phyloP scores from a whole-genome alignment of 305 asterid genomes.

The Fraxinus latifolia region DNA sequence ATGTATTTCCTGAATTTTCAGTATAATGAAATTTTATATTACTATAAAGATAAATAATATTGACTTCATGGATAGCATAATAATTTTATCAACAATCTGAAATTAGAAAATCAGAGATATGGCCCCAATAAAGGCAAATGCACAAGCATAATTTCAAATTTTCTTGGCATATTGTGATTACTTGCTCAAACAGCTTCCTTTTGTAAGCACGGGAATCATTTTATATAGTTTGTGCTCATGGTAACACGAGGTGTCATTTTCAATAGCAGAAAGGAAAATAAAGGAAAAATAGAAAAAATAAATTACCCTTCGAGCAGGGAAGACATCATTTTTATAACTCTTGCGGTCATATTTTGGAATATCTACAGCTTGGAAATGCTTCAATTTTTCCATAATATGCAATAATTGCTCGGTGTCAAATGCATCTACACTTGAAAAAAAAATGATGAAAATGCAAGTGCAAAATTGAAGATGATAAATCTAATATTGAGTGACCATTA shows the following conservation, averaged over 20 bases:
- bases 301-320: constrained; percentile 81
- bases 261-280: neutral
- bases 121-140: neutral
- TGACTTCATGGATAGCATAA: neutral
- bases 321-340: constrained; percentile 68
- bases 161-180: neutral
- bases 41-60: neutral
- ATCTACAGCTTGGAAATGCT: constrained; percentile 79
- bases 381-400: constrained; percentile 68
- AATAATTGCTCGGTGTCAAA: constrained; percentile 75
- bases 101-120: neutral
- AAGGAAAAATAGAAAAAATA: neutral
- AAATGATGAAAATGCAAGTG: constrained; percentile 22
- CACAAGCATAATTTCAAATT: neutral
- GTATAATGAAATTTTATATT: neutral
- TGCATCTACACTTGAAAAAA: constrained; percentile 58
- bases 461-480: constrained; percentile 21
- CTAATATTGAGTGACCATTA: constrained; percentile 6
- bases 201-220: neutral
- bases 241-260: constrained; percentile 14
- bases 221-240: neutral
- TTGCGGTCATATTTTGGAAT: constrained; percentile 91
- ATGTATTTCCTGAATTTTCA: neutral
- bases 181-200: neutral
- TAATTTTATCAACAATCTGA: neutral